Conservation (phyloP, 225 moss, liverwort and hornwort genomes). For the Sphagnum contortum region DNA sequence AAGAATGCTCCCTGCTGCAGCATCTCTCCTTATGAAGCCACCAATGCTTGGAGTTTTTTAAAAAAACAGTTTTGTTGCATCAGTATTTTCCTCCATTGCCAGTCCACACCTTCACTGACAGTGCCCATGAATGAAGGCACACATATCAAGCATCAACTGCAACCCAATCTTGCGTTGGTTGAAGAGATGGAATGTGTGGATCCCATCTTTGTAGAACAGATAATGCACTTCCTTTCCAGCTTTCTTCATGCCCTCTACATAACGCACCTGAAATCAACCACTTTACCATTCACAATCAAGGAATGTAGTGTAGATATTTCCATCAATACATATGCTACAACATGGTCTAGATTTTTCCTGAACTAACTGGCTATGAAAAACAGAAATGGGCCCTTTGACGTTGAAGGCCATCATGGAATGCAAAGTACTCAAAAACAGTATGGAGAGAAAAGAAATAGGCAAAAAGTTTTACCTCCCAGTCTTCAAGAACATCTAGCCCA, state of each 20-base stretch:
- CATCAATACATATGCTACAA: background rate
- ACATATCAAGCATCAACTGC: conserved; percentile 24
- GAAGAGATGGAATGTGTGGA: conserved; percentile 41
- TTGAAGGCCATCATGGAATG: background rate
- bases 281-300: conserved; percentile 1
- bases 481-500: conserved; percentile 53
- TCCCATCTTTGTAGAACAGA: conserved; percentile 31
- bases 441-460: too few species aligned
- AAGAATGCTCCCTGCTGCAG: too few species aligned
- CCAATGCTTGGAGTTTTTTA: too few species aligned
- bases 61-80: too few species aligned
- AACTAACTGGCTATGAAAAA: background rate
- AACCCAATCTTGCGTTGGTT: conserved; percentile 25
- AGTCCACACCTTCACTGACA: background rate
- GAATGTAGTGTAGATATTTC: background rate
- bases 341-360: background rate
- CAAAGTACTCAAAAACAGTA: background rate
- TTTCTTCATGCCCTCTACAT: conserved; percentile 44
- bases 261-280: conserved; percentile 14
- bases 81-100: too few species aligned
- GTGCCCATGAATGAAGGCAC: conserved; percentile 27
- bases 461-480: conserved; percentile 27
- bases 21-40: too few species aligned
- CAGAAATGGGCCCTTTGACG: background rate
- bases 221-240: conserved; percentile 39